Conservation (phyloP, 2,329 filamentous ascomycete genomes). For the Sordariomycetes sp. region DNA sequence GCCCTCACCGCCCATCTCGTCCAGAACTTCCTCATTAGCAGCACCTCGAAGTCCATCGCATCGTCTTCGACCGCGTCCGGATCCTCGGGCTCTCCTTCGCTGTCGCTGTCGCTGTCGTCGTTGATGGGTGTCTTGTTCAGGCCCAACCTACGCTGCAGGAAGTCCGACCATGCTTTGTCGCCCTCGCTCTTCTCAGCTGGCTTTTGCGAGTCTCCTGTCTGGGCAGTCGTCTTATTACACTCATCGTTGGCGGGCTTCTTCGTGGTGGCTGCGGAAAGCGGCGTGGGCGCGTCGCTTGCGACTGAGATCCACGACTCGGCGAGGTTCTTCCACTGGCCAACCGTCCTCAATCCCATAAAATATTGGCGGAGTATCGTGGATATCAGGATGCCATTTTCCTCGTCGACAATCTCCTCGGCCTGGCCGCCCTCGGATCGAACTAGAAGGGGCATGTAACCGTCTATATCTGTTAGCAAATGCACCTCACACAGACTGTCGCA, state of each 20-base stretch:
- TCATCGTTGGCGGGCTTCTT: neutral
- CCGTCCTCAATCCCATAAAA: slow-evolving; percentile 75
- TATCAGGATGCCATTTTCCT: slow-evolving; percentile 82
- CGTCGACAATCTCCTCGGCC: slow-evolving; percentile 69
- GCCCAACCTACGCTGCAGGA: slow-evolving; percentile 24
- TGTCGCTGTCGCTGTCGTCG: slow-evolving; percentile 33
- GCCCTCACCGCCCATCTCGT: slow-evolving; percentile 65
- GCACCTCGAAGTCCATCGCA: slow-evolving; percentile 43
- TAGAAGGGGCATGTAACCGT: slow-evolving; percentile 72
- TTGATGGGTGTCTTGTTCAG: slow-evolving; percentile 21
- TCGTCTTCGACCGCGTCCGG: slow-evolving; percentile 27
- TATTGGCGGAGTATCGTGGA: slow-evolving; percentile 83
- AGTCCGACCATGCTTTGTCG: slow-evolving; percentile 23
- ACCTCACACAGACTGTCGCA: neutral
- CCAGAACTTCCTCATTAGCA: slow-evolving; percentile 60
- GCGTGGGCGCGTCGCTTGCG: slow-evolving; percentile 37
- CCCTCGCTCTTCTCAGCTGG: slow-evolving; percentile 8
- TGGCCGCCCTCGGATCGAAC: slow-evolving; percentile 66
- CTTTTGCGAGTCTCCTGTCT: slow-evolving; percentile 1
- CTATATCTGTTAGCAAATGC: slow-evolving; percentile 25
- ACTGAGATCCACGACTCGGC: slow-evolving; percentile 60
- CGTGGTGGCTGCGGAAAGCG: slow-evolving; percentile 10
- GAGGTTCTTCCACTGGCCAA: slow-evolving; percentile 72
- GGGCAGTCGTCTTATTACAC: slow-evolving; percentile 3
- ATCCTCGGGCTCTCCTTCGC: slow-evolving; percentile 19